Conservation (phyloP, 2,329 filamentous ascomycete genomes). For the Nemania abortiva region DNA sequence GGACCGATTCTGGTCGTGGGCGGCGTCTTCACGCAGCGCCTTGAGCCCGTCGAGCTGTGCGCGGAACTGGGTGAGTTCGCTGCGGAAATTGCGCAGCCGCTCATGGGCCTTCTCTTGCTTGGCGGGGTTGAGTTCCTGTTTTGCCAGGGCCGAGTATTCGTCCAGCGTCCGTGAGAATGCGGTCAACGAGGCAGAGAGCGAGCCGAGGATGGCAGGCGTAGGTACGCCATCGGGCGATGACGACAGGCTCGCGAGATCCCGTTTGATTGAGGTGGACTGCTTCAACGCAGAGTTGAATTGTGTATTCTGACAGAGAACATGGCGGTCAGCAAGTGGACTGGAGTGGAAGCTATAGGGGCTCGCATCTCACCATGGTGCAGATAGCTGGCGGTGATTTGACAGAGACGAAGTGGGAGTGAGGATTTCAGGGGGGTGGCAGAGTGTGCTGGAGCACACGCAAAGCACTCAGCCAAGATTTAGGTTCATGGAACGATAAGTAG, state of each 20-base stretch:
- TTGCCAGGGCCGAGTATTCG: conserved; percentile 87
- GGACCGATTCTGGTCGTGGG: conserved; percentile 73
- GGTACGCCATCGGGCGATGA: conserved; percentile 60
- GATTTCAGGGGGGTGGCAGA: not conserved
- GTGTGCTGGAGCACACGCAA: not conserved
- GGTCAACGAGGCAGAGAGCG: conserved; percentile 75
- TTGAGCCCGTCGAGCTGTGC: conserved; percentile 82
- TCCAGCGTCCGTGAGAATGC: conserved; percentile 91
- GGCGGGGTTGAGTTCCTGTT: conserved; percentile 87
- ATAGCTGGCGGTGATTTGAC: not conserved
- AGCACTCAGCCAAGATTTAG: not conserved
- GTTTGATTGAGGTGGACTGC: conserved; percentile 83
- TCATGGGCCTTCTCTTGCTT: conserved; percentile 94
- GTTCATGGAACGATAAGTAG: not conserved
- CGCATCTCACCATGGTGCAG: conserved; percentile 26
- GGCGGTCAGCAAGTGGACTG: not conserved
- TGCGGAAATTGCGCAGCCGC: conserved; percentile 85
- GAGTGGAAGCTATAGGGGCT: not conserved
- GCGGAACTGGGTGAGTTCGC: conserved; percentile 84
- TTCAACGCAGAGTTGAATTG: conserved; percentile 89
- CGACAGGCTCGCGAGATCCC: conserved; percentile 78
- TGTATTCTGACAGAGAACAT: conserved; percentile 69
- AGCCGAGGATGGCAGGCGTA: conserved; percentile 68
- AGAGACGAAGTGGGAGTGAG: not conserved
- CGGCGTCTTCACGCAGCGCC: conserved; percentile 79